A percentile compares a stretch with the other conserved stretches of the same genome.
Conservation (phyloP, 345 rosid species). For the Eucalyptus pauciflora region DNA sequence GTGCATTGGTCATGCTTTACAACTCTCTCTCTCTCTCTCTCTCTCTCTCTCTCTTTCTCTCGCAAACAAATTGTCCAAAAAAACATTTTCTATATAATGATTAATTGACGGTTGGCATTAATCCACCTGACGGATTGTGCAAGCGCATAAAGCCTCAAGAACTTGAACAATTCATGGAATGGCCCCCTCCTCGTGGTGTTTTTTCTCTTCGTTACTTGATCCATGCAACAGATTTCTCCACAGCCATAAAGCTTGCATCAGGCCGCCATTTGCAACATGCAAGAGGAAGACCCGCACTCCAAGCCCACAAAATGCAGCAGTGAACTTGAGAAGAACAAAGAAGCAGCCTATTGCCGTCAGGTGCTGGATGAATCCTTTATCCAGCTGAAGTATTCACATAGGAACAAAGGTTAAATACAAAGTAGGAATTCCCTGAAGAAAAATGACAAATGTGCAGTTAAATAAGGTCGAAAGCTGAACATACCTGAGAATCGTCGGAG, state of each 20-base stretch:
- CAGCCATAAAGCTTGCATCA: slow-evolving; percentile 41
- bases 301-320: slow-evolving; percentile 5
- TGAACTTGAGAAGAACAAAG: slow-evolving; percentile 22
- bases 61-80: neutral
- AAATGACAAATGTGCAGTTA: neutral
- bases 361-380: neutral
- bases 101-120: neutral
- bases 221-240: slow-evolving; percentile 12
- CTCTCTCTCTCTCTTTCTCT: neutral
- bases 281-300: slow-evolving; percentile 10
- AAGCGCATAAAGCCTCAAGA: neutral
- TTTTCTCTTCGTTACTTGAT: neutral
- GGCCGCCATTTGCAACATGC: slow-evolving; percentile 45
- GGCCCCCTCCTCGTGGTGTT: neutral
- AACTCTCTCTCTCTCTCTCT: neutral
- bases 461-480: neutral
- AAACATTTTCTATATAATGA: neutral
- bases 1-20: neutral
- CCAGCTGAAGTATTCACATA: slow-evolving; percentile 11
- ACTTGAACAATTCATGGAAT: neutral
- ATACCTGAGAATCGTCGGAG: slow-evolving; percentile 12
- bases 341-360: slow-evolving; percentile 14
- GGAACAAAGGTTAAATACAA: neutral
- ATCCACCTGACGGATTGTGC: neutral
- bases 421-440: neutral